These are phyloP conservation scores for Heritiera fomes DNA, from an alignment of 345 rosid species.

Conservation along the genomic window DNA sequence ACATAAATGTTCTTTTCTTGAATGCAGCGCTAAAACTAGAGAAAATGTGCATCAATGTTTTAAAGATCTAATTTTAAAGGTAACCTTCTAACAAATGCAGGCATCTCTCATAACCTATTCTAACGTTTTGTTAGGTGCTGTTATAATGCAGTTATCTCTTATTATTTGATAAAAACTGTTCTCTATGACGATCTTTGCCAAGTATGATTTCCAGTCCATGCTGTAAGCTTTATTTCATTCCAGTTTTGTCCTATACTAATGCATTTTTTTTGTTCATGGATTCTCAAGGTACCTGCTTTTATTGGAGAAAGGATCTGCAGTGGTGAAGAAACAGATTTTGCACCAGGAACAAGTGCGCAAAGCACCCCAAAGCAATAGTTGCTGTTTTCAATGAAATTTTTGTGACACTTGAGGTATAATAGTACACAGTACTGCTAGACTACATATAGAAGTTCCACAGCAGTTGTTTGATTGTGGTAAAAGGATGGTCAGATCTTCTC, in stretches of 20 bases:
- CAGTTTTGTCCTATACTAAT: slow-evolving; percentile 12
- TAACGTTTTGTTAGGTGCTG: background rate
- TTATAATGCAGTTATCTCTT: too few species aligned
- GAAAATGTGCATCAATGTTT: slow-evolving; percentile 74
- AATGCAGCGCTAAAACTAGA: slow-evolving; percentile 81
- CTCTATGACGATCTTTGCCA: too few species aligned
- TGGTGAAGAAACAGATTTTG: slow-evolving; percentile 51
- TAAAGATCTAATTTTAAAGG: slow-evolving; percentile 72
- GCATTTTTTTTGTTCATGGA: slow-evolving; percentile 34
- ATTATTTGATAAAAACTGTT: too few species aligned
- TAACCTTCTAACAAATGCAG: slow-evolving; percentile 19
- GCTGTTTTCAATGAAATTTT: slow-evolving; percentile 46
- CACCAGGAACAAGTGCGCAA: slow-evolving; percentile 43
- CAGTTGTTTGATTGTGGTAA: background rate
- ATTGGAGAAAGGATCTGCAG: slow-evolving; percentile 71
- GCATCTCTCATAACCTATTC: background rate
- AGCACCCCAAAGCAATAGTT: slow-evolving; percentile 38
- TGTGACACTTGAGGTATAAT: background rate
- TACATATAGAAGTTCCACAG: slow-evolving; percentile 8
- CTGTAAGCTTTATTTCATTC: background rate
- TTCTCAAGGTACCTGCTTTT: slow-evolving; percentile 76
- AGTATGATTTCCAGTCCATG: too few species aligned
- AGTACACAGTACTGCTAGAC: background rate
- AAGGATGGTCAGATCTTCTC: background rate
- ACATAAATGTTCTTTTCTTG: slow-evolving; percentile 72